Percentiles rank a stretch among this genome's conserved stretches.
Conservation (phyloP, 257 asterid species). For the Petunia axillaris region DNA sequence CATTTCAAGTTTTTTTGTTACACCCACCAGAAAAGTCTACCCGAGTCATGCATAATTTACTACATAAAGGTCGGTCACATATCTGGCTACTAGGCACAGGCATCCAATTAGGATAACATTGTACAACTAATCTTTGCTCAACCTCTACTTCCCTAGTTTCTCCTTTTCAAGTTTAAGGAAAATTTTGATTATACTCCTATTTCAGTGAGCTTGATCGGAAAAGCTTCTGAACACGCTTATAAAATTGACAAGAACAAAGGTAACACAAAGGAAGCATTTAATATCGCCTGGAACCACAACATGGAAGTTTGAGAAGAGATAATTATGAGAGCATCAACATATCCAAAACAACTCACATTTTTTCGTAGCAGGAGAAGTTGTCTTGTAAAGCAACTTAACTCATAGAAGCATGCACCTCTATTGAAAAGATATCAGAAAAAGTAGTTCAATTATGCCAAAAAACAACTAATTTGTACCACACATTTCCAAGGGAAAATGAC, state of each 20-base stretch:
- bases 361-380: not conserved
- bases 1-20: slow-evolving; percentile 27
- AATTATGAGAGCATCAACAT: not conserved
- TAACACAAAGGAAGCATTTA: not conserved
- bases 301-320: not conserved
- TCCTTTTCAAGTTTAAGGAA: not conserved
- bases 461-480: not conserved
- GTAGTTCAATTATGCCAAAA: not conserved
- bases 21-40: not conserved
- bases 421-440: not conserved
- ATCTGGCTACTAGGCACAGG: slow-evolving; percentile 7
- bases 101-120: not conserved
- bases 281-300: not conserved
- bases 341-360: slow-evolving; percentile 8
- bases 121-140: not conserved
- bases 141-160: not conserved
- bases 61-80: not conserved
- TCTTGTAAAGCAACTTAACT: not conserved
- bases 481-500: not conserved
- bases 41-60: slow-evolving; percentile 2
- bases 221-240: not conserved
- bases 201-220: slow-evolving; percentile 1
- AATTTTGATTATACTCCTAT: not conserved
- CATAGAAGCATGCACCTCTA: slow-evolving; percentile 19
- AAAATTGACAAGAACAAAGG: not conserved